A percentile compares a stretch with the other conserved stretches of the same genome.
Evolutionary conservation across 2,329 filamentous ascomycete genomes (phyloP).

Genomic region (Aspergillus versicolor): DNA sequence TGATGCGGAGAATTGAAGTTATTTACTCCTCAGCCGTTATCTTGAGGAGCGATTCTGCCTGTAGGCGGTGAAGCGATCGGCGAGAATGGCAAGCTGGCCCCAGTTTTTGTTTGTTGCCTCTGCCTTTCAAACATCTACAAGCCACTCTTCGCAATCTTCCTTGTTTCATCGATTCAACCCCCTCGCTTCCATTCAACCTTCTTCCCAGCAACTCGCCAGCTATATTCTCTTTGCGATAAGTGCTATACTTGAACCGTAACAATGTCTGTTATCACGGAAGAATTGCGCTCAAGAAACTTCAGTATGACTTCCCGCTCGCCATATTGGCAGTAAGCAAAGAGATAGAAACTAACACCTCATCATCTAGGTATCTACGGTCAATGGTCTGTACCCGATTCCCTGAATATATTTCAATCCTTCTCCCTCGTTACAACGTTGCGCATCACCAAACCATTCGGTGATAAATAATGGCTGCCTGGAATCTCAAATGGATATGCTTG

Average conservation of each 20-base stretch:
- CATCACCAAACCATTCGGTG: slow-evolving; percentile 4
- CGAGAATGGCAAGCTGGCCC: slow-evolving; percentile 23
- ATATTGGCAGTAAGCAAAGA: slow-evolving; percentile 14
- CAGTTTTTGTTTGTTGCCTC: slow-evolving; percentile 16
- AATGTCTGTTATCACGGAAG: slow-evolving; percentile 59
- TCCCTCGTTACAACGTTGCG: not conserved
- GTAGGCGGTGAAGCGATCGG: slow-evolving; percentile 23
- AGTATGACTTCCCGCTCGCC: slow-evolving; percentile 48
- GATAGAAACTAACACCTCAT: slow-evolving; percentile 24
- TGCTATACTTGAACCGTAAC: slow-evolving; percentile 17
- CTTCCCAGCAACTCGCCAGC: not conserved
- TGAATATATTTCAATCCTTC: not conserved
- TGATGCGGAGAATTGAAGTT: not conserved
- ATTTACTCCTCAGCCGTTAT: not conserved
- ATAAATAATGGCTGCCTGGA: slow-evolving; percentile 23
- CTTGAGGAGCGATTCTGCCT: slow-evolving; percentile 16
- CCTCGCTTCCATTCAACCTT: not conserved
- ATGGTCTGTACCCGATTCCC: slow-evolving; percentile 53
- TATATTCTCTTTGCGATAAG: not conserved
- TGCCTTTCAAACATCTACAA: slow-evolving; percentile 13
- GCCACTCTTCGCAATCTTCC: slow-evolving; percentile 7
- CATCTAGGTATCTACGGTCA: slow-evolving; percentile 64
- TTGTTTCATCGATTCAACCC: not conserved
- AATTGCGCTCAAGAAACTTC: slow-evolving; percentile 66
- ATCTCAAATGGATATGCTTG: slow-evolving; percentile 18